A percentile compares a stretch with the other conserved stretches of the same genome.
Conservation (phyloP, 192 early-diverging fungal genomes). For the Coemansia sp. region DNA sequence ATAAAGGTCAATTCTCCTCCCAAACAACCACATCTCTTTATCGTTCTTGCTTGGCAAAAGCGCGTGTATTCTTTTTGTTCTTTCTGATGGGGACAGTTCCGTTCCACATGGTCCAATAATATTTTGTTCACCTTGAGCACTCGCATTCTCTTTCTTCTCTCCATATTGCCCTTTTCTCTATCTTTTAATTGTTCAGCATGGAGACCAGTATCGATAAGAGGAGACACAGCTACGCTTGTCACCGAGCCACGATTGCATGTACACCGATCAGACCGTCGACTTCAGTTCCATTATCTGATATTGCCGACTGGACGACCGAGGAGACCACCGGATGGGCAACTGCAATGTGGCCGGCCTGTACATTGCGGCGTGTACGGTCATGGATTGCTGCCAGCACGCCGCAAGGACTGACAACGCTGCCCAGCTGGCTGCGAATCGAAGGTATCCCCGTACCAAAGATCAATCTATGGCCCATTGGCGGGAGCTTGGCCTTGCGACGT, state of each 20-base stretch:
- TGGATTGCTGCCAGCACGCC: slow-evolving; percentile 31
- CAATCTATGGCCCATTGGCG: slow-evolving; percentile 5
- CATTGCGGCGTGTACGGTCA: slow-evolving; percentile 36
- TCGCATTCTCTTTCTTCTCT: neutral
- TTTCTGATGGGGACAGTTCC: neutral
- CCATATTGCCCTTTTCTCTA: neutral
- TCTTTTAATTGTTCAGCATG: slow-evolving; percentile 1
- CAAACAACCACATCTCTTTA: neutral
- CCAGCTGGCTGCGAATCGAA: slow-evolving; percentile 25
- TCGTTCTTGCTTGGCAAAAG: too few relatives aligned
- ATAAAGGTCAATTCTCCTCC: neutral
- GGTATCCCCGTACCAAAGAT: slow-evolving; percentile 9
- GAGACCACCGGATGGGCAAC: neutral
- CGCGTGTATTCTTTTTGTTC: neutral
- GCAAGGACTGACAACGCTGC: slow-evolving; percentile 19
- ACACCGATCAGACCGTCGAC: slow-evolving; percentile 14
- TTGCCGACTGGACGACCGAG: slow-evolving; percentile 24
- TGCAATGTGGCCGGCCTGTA: slow-evolving; percentile 19
- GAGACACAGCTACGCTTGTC: slow-evolving; percentile 13
- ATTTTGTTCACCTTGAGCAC: neutral
- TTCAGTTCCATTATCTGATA: slow-evolving; percentile 23
- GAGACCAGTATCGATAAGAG: slow-evolving; percentile 12
- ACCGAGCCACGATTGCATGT: slow-evolving; percentile 34
- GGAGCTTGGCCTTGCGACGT: neutral
- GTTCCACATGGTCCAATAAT: neutral